Percentiles rank a stretch among this genome's conserved stretches.
These are phyloP conservation scores for Boletus speciosus DNA, from an alignment of 768 basidiomycete genomes.

Conservation along the genomic window DNA sequence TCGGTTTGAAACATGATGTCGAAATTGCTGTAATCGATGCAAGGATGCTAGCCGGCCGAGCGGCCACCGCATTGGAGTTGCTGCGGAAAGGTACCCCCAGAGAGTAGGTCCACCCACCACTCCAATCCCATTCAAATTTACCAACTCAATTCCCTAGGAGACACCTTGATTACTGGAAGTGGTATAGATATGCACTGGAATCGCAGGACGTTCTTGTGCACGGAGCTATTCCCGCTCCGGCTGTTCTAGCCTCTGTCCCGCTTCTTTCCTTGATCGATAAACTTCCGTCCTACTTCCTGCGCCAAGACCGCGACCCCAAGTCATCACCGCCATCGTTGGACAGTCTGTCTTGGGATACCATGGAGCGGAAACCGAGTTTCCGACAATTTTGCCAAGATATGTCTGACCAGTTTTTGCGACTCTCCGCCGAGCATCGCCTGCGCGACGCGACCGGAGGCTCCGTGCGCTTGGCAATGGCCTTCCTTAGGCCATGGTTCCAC, in stretches of 20 bases:
- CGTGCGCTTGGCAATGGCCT: slow-evolving; percentile 61
- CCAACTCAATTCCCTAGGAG: slow-evolving; percentile 38
- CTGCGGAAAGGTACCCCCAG: slow-evolving; percentile 48
- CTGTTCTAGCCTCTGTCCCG: slow-evolving; percentile 68
- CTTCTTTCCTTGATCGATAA: slow-evolving; percentile 60
- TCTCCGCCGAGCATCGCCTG: slow-evolving; percentile 52
- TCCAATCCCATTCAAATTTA: background rate
- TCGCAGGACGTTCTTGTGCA: slow-evolving; percentile 74
- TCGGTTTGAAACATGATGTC: slow-evolving; percentile 68
- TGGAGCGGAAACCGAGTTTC: slow-evolving; percentile 57
- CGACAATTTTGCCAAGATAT: slow-evolving; percentile 70
- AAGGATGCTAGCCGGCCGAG: slow-evolving; percentile 49
- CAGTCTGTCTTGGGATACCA: slow-evolving; percentile 52
- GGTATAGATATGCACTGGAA: slow-evolving; percentile 71
- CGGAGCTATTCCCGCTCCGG: slow-evolving; percentile 61
- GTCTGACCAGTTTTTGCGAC: slow-evolving; percentile 57
- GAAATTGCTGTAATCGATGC: slow-evolving; percentile 81
- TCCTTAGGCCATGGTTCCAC: slow-evolving; percentile 72
- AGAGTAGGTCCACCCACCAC: slow-evolving; percentile 44
- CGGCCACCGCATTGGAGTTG: slow-evolving; percentile 64
- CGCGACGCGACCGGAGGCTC: slow-evolving; percentile 66
- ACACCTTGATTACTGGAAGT: slow-evolving; percentile 65
- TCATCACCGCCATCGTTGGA: slow-evolving; percentile 32
- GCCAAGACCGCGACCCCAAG: slow-evolving; percentile 33
- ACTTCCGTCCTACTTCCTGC: slow-evolving; percentile 68